Evolutionary conservation across 2,329 filamentous ascomycete species (phyloP), one percentile per base, ranked within the genome.

Genomic region (Alternaria longipes): DNA sequence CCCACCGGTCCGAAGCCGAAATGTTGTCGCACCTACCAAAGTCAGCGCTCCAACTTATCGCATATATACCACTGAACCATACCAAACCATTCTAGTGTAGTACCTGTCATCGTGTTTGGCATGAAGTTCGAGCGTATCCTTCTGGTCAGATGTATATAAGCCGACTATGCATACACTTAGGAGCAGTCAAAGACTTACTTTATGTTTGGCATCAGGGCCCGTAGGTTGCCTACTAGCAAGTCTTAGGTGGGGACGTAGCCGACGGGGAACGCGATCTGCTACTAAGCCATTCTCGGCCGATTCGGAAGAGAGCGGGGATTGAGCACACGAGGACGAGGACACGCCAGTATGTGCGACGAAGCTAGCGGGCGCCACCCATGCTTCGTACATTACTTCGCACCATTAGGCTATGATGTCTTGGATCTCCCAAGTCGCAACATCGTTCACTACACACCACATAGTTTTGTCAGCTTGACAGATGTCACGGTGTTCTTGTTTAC

Each of bases 11-110:
- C 52, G 26, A 28, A 60, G 36, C 11, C 57, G 52, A 32, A 50
- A 60, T 5, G 57, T 60, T 8, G 56, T 59, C n/a, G 56, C 34
- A 16, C 56, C 56, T 59, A 36, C 6, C 8, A 1, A 16, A 36
- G 16, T 36, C 34, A 36, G 34, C 34, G 34, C n/a, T n/a, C 34
- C 34, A 16, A 3, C 12, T 36, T 12, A 7, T 8, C 12, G 34
- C 4, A 36, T 12, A 8, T 5, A 7, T 12, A 3, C 14, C 16
- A 16, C 14, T 6, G 34, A 30, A 49, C 34, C 46, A n/a, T 26
- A 49, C 46, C 46, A 18, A 49, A 34, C 28, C 46, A 49, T 24
- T 49, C 46, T 32, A 49, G 36, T 3, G 46, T 49, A 36, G 34
- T 36, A 36, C 34, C 34, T 12, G 14, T 36, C 34, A 36, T 36